These are phyloP conservation scores for Silene vulgaris DNA, from an alignment of 179 eudicot genomes.

Conservation along the genomic window DNA sequence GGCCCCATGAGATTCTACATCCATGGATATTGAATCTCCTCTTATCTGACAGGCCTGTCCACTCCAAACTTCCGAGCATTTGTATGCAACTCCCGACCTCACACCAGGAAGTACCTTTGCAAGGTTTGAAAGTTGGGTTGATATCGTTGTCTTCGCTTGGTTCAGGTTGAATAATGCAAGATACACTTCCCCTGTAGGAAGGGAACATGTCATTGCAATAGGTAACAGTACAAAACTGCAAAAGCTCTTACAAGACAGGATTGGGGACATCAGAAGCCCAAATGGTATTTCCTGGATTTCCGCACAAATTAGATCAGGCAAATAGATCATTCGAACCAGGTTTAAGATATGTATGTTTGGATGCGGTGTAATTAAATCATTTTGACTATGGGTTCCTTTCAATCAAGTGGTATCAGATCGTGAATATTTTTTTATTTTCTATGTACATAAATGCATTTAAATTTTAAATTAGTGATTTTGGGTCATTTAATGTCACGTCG, in stretches of 20 bases:
- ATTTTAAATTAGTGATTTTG: neutral
- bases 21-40: slow-evolving; percentile 36
- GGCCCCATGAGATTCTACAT: slow-evolving; percentile 59
- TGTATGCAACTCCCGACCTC: slow-evolving; percentile 32
- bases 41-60: slow-evolving; percentile 35
- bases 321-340: too few relatives aligned
- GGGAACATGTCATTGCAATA: neutral
- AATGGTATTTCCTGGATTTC: too few relatives aligned
- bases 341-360: too few relatives aligned
- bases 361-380: too few relatives aligned
- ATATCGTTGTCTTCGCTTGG: slow-evolving; percentile 37
- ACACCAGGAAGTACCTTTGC: slow-evolving; percentile 41
- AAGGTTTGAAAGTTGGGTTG: slow-evolving; percentile 43
- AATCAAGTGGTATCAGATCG: neutral
- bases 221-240: neutral
- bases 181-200: slow-evolving; percentile 60
- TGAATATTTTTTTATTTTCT: neutral
- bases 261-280: too few relatives aligned
- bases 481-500: neutral
- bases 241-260: neutral
- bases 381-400: too few relatives aligned
- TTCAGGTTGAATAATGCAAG: slow-evolving; percentile 74
- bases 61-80: slow-evolving; percentile 68
- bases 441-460: neutral
- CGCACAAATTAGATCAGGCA: too few relatives aligned